Percentiles rank a stretch among this genome's conserved stretches.
Evolutionary conservation across 1,139 yeast species (phyloP).

Genomic region (Kodamaea anthophila): DNA sequence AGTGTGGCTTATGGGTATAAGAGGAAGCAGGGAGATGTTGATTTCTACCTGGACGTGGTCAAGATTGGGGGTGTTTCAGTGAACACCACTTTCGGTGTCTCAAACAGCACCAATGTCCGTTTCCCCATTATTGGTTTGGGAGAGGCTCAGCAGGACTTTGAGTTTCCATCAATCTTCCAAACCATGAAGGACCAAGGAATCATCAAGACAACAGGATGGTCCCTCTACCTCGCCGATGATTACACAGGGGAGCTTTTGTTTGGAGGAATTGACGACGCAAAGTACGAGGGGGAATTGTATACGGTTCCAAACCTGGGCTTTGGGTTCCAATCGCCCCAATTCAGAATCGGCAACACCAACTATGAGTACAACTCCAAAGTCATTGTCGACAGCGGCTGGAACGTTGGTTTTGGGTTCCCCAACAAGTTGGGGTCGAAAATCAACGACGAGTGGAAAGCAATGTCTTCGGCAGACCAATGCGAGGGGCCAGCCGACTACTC

Average conservation of each 20-base stretch:
- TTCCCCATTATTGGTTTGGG: conserved; percentile 50
- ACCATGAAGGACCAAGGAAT: conserved; percentile 20
- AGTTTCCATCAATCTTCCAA: conserved; percentile 13
- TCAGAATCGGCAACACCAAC: neutral
- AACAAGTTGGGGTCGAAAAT: neutral
- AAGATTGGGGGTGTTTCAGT: no score
- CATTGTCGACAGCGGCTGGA: conserved; percentile 1
- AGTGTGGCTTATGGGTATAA: neutral
- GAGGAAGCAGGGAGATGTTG: neutral
- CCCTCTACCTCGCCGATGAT: conserved; percentile 40
- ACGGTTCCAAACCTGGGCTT: neutral
- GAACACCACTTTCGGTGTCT: conserved; percentile 50
- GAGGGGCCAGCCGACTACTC: conserved; percentile 1
- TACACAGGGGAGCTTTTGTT: conserved; percentile 26
- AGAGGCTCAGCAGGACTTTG: conserved; percentile 2
- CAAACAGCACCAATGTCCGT: conserved; percentile 49
- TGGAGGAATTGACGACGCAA: conserved; percentile 53
- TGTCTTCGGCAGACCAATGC: neutral
- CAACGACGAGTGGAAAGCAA: neutral
- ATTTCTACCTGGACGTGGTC: conserved; percentile 3
- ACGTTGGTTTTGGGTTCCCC: neutral
- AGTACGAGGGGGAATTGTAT: conserved; percentile 38
- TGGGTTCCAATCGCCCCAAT: neutral
- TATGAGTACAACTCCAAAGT: neutral
- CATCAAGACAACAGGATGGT: conserved; percentile 24